Conservation (phyloP, 176 grass and related monocot species). For the Oryza australiensis region DNA sequence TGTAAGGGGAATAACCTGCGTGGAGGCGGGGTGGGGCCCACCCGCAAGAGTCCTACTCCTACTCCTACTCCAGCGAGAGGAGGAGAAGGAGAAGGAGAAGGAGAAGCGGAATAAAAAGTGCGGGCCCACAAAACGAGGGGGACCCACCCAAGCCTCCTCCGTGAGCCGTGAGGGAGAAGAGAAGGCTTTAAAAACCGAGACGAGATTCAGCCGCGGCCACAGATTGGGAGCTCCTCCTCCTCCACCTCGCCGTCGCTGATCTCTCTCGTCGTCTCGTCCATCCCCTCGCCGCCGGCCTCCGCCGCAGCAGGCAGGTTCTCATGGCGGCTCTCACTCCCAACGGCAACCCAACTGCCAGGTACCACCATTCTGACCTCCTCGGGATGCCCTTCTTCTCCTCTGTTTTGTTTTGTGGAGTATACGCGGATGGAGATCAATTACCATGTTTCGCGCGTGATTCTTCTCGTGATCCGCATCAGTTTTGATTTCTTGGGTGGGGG, state of each 20-base stretch:
- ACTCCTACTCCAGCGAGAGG: too few relatives aligned
- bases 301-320: neutral
- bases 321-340: conserved; percentile 28
- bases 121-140: too few relatives aligned
- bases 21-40: too few relatives aligned
- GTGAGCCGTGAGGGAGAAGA: neutral
- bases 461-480: neutral
- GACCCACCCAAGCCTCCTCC: too few relatives aligned
- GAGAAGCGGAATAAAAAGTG: neutral
- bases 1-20: too few relatives aligned
- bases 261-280: neutral
- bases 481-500: neutral
- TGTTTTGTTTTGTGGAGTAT: too few relatives aligned
- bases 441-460: neutral
- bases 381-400: too few relatives aligned
- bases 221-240: neutral
- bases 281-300: too few relatives aligned
- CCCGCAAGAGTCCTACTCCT: too few relatives aligned
- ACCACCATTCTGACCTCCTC: too few relatives aligned
- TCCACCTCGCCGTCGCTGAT: neutral
- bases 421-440: too few relatives aligned
- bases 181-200: neutral
- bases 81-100: too few relatives aligned
- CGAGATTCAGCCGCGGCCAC: neutral
- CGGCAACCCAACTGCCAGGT: conserved; percentile 15